Evolutionary conservation across 1,139 yeast species (phyloP), one percentile per base, ranked within the genome.

Genomic region (Zygosaccharomyces sapae): DNA sequence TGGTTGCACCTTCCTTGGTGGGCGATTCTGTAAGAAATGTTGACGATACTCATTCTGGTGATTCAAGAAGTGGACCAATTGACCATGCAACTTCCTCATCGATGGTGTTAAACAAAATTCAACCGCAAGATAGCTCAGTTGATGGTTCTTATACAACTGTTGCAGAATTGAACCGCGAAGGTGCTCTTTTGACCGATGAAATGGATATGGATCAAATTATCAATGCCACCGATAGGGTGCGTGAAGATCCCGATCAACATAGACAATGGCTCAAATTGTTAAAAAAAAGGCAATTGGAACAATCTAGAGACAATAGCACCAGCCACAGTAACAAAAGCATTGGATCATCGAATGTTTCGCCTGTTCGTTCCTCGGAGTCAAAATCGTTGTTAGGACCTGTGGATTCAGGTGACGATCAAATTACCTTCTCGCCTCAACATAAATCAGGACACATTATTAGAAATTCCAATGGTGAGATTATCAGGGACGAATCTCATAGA

Each of bases 101-200:
- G n/a, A 54, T 52, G 41, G 46, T 55, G 29, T 48, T 55, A 38
- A 52, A 49, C 45, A 57, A 53, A 44, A 54, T 55, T 34, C 55
- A 53, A 39, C 50, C 54, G 18, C 51, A 52, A 16, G 47, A 50
- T 18, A 41, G 47, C 10, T 46, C 52, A 31, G 48, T 45, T n/a
- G 53, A 57, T 27, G 48, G 52, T 12, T 47, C 58, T 19, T 61
- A 61, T 47, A 54, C 62, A 7, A 54, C 59, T 4, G 65, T 62
- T 10, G 62, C 55, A 8, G 65, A 62, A 24, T 51, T 62, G 53
- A 61, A 57, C 36, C 56, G 58, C 18, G 64, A 60, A 45, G 67
- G 67, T 10, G 65, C 66, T 16, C 47, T 62, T 40, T 47, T 62
- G 38, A 61, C 63, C 10, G 67, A 62, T 45, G 67, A 61, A 40